Conservation (phyloP, 2,329 filamentous ascomycete genomes). For the Fusarium mundagurra region DNA sequence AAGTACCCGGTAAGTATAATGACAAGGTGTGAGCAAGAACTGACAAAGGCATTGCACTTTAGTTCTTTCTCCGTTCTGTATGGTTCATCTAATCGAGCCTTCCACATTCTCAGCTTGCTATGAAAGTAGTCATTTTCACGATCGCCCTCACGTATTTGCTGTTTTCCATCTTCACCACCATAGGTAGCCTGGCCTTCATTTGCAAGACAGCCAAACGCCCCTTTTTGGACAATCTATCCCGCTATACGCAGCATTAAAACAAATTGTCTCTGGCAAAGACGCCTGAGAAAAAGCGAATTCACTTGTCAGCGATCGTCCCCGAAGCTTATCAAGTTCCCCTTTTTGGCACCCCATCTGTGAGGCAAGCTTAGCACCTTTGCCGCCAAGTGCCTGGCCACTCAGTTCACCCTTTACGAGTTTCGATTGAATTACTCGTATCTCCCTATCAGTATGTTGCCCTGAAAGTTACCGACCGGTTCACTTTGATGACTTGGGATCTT, state of each 20-base stretch:
- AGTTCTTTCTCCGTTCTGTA: not conserved
- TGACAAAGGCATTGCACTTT: not conserved
- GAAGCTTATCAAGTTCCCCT: not conserved
- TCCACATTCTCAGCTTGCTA: not conserved
- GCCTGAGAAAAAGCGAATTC: slow-evolving; percentile 22
- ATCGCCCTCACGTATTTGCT: not conserved
- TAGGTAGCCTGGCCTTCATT: slow-evolving; percentile 30
- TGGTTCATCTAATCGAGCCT: not conserved
- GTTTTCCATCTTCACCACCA: slow-evolving; percentile 21
- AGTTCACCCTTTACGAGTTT: not conserved
- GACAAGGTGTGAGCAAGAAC: not conserved
- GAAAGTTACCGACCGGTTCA: not conserved
- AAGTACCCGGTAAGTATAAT: too few species aligned
- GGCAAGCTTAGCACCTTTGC: not conserved
- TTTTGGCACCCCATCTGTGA: not conserved
- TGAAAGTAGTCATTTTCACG: not conserved
- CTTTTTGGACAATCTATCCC: slow-evolving; percentile 43
- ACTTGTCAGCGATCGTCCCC: slow-evolving; percentile 24
- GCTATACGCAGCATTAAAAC: slow-evolving; percentile 43
- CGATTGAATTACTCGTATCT: not conserved
- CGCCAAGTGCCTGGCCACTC: not conserved
- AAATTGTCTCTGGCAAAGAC: slow-evolving; percentile 33
- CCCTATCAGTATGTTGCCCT: not conserved
- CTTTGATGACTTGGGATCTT: not conserved
- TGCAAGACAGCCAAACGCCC: slow-evolving; percentile 9